Evolutionary conservation across 176 grass and related monocot genomes (phyloP).

Genomic region (Avena insularis): DNA sequence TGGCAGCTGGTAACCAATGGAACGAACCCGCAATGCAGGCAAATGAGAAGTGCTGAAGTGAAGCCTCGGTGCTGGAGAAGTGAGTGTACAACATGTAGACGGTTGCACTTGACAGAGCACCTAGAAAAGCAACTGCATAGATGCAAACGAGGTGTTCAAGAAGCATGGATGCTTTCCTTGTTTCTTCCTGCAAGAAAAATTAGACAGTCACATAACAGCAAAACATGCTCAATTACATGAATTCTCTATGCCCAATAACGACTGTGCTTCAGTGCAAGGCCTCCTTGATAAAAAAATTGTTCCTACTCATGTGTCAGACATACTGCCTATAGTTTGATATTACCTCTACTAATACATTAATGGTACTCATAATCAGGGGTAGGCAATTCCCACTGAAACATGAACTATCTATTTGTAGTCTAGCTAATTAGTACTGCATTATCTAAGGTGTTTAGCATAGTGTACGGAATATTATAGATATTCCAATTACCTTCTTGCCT

Average conservation of each 20-base stretch:
- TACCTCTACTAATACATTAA: background rate
- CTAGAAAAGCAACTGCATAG: slow-evolving; percentile 62
- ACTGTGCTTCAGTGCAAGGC: background rate
- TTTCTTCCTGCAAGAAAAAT: slow-evolving; percentile 47
- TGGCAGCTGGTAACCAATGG: slow-evolving; percentile 66
- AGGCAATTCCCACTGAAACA: background rate
- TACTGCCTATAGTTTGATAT: slow-evolving; percentile 9
- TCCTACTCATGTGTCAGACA: background rate
- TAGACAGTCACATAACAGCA: slow-evolving; percentile 34
- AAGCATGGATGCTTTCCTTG: slow-evolving; percentile 29
- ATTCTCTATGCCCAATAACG: background rate
- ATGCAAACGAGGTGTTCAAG: slow-evolving; percentile 66
- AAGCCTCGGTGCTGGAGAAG: slow-evolving; percentile 42
- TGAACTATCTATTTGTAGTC: slow-evolving; percentile 13
- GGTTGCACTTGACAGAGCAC: slow-evolving; percentile 58
- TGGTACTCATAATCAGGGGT: slow-evolving; percentile 6
- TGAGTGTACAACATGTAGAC: slow-evolving; percentile 57
- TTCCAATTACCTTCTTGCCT: slow-evolving; percentile 47
- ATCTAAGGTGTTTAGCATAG: slow-evolving; percentile 24
- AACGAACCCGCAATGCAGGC: slow-evolving; percentile 67
- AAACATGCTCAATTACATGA: slow-evolving; percentile 6
- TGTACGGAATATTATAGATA: background rate
- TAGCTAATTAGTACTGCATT: background rate
- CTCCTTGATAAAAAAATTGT: background rate
- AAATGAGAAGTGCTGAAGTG: slow-evolving; percentile 54